Evolutionary conservation across 2,329 filamentous ascomycete species (phyloP).

Genomic region (Lojkania enalia): DNA sequence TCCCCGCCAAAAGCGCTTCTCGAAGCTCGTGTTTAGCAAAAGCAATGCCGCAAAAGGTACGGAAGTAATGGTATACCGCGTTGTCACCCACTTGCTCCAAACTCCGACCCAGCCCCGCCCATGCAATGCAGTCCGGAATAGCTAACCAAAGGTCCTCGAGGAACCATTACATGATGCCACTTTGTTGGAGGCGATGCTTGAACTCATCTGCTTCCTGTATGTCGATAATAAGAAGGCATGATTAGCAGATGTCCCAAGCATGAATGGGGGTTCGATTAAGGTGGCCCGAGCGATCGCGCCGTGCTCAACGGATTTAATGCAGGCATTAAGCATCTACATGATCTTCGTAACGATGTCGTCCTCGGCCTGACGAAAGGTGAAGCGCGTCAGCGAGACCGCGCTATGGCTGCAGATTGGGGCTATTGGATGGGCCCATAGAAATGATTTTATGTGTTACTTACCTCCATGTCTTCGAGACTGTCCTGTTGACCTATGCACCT

Average conservation of each 20-base stretch:
- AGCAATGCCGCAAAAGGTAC: constrained; percentile 14
- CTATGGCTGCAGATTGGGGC: constrained; percentile 20
- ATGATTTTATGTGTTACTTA: constrained; percentile 58
- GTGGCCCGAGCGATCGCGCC: neutral
- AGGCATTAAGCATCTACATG: constrained; percentile 59
- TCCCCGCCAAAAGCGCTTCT: constrained; percentile 18
- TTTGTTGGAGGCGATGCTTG: constrained; percentile 33
- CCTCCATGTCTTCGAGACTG: constrained; percentile 98
- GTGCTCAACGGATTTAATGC: constrained; percentile 4
- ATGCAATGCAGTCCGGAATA: constrained; percentile 23
- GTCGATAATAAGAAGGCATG: constrained; percentile 20
- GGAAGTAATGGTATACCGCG: constrained; percentile 32
- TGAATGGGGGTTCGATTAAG: neutral
- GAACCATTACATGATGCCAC: constrained; percentile 33
- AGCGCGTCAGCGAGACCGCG: constrained; percentile 47
- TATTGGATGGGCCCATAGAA: constrained; percentile 11
- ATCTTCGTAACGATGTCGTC: constrained; percentile 84
- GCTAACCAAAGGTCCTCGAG: constrained; percentile 3
- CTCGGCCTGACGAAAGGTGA: constrained; percentile 67
- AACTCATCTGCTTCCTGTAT: constrained; percentile 40
- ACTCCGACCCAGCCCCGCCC: constrained; percentile 24
- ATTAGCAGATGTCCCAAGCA: constrained; percentile 30
- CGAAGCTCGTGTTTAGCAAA: constrained; percentile 28
- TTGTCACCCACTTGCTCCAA: constrained; percentile 17
- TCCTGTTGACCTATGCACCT: constrained; percentile 97